Evolutionary conservation across 1,284 basidiomycete species (phyloP), one percentile per base, ranked within the genome.

Genomic region (Cutaneotrichosporon cyanovorans): DNA sequence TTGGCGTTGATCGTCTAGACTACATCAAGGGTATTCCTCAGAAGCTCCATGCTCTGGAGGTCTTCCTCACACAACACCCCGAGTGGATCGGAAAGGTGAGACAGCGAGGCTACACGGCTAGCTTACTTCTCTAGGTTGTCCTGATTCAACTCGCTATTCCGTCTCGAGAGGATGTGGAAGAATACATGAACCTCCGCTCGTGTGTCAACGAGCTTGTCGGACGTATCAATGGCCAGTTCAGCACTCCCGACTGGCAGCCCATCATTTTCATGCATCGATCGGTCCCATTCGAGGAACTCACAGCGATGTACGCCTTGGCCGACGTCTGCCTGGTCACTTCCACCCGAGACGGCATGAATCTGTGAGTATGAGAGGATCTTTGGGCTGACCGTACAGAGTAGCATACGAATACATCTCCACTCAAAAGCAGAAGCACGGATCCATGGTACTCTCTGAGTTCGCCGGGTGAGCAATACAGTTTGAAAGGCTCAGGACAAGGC

Each of bases 11-110:
- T 69, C 83, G 93, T 37, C 78, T 98, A 42, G 95, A 98, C 70
- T 98, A 98, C 74, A 98, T 98, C 82, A 98, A 98, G 77, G 93
- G 93, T 64, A 90, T 98, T 22, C 93, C 93, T 2, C 93, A 98
- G 70, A 98, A 98, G 72, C 75, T 98, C 45, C 91, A 97, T 68
- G 93, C 89, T 0, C 78, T 98, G 47, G 95, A 98, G 68, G 81
- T 93, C 34, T 98, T 98, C 79, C 78, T 98, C 34, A 83, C 85
- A 16, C 91, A 97, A 57, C 92, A 98, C 68, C 95, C 95, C 1
- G 93, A 98, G 70, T 98, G 92, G 92, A 90, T 98, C 54, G 95
- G 95, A 58, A 98, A 96, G 77, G 84, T 81, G 43, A 47, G 73
- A 5, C n/a, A 11, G 15, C 5, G 2, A 8, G 15, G 18, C n/a